Percentiles rank a stretch among this genome's conserved stretches.
phyloP scores from a whole-genome alignment of 495 filamentous ascomycete genomes.

The Beverwykella pulmonaria region DNA sequence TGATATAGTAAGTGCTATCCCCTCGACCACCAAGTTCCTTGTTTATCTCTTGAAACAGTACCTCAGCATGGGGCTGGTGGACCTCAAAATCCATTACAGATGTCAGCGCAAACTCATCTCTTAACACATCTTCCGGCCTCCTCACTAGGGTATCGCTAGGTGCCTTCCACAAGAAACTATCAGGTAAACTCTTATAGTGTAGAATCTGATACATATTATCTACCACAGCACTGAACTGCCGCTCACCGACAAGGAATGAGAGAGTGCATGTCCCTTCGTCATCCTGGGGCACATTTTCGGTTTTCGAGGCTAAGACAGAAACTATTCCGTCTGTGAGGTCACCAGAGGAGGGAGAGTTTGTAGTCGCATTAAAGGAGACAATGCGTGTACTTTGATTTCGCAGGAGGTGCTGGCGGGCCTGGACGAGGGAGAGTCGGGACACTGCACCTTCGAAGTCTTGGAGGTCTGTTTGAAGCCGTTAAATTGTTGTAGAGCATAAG shows the following conservation, averaged over 20 bases:
- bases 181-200: neutral
- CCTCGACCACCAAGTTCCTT: neutral
- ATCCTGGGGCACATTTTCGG: neutral
- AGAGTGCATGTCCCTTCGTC: neutral
- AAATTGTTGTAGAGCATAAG: neutral
- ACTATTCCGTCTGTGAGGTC: neutral
- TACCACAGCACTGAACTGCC: neutral
- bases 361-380: neutral
- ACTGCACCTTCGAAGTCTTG: neutral
- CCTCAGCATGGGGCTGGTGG: neutral
- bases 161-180: neutral
- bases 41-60: neutral
- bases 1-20: constrained; percentile 2
- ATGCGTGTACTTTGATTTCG: neutral
- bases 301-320: neutral
- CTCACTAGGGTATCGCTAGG: neutral
- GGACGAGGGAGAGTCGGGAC: neutral
- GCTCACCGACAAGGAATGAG: neutral
- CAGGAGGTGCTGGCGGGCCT: neutral
- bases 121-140: neutral
- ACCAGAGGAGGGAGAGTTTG: neutral
- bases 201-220: neutral
- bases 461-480: neutral
- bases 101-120: neutral
- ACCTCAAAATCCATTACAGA: neutral